These are phyloP conservation scores for Citrus hindsii DNA, from an alignment of 345 rosid species.

Conservation along the genomic window DNA sequence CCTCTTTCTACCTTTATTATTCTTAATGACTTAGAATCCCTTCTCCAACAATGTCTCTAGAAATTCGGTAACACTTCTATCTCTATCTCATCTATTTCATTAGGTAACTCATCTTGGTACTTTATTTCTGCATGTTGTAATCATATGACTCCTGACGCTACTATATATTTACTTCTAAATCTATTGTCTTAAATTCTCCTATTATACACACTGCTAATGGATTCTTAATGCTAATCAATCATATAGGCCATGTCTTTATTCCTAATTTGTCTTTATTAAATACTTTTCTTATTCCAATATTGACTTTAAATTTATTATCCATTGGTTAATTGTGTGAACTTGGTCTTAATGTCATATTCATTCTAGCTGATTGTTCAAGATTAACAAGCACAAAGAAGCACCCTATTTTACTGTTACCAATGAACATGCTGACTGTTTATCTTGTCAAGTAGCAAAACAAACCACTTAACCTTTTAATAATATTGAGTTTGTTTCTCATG, in stretches of 20 bases:
- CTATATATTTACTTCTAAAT: background rate
- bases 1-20: too few relatives aligned
- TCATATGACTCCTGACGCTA: background rate
- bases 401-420: too few relatives aligned
- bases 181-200: background rate
- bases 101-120: background rate
- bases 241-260: background rate
- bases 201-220: background rate
- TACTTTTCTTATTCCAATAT: background rate
- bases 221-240: background rate
- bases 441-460: background rate
- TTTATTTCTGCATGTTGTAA: too few relatives aligned
- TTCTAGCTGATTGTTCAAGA: background rate
- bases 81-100: background rate
- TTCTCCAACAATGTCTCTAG: background rate
- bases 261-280: background rate
- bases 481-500: background rate
- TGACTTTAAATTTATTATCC: slow-evolving; percentile 5
- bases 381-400: too few relatives aligned
- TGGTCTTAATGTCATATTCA: background rate
- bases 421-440: background rate
- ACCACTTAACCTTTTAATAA: background rate
- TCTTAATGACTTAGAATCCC: too few relatives aligned
- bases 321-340: slow-evolving; percentile 8
- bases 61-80: background rate